A percentile compares a stretch with the other conserved stretches of the same genome.
phyloP scores from a whole-genome alignment of 768 basidiomycete genomes.

The Amanita muscaria region DNA sequence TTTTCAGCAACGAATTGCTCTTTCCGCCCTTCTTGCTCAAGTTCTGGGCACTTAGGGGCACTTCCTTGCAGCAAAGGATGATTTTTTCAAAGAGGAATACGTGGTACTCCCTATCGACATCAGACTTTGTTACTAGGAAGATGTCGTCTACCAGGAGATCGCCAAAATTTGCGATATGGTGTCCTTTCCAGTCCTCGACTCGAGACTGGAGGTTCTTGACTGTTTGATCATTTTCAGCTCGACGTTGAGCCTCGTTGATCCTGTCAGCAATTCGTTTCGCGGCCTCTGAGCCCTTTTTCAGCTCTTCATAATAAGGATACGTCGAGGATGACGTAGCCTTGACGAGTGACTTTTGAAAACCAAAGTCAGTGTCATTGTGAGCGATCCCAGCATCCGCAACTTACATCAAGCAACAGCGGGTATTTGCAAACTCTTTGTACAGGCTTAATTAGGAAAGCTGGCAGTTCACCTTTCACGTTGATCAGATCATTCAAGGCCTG shows the following conservation, averaged over 20 bases:
- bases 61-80: slow-evolving; percentile 97
- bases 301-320: slow-evolving; percentile 69
- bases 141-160: slow-evolving; percentile 90
- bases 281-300: slow-evolving; percentile 75
- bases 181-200: slow-evolving; percentile 99
- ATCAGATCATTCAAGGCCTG: slow-evolving; percentile 79
- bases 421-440: slow-evolving; percentile 99
- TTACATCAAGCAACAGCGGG: slow-evolving; percentile 84
- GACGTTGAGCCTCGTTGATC: slow-evolving; percentile 92
- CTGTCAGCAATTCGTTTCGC: slow-evolving; percentile 91
- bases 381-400: slow-evolving; percentile 20
- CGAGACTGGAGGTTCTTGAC: slow-evolving; percentile 78
- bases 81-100: slow-evolving; percentile 99
- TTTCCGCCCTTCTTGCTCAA: slow-evolving; percentile 67
- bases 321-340: slow-evolving; percentile 57
- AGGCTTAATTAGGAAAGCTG: slow-evolving; percentile 96
- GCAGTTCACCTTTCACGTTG: slow-evolving; percentile 86
- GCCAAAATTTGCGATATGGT: slow-evolving; percentile 91
- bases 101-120: slow-evolving; percentile 95
- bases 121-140: slow-evolving; percentile 92
- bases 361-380: not conserved
- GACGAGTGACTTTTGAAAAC: slow-evolving; percentile 49
- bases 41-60: slow-evolving; percentile 45
- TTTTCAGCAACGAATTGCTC: slow-evolving; percentile 85
- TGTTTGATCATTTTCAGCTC: slow-evolving; percentile 85